A percentile compares a stretch with the other conserved stretches of the same genome.
phyloP scores from a whole-genome alignment of 2,329 filamentous ascomycete species.

The Pyrenophora tritici-repentis region DNA sequence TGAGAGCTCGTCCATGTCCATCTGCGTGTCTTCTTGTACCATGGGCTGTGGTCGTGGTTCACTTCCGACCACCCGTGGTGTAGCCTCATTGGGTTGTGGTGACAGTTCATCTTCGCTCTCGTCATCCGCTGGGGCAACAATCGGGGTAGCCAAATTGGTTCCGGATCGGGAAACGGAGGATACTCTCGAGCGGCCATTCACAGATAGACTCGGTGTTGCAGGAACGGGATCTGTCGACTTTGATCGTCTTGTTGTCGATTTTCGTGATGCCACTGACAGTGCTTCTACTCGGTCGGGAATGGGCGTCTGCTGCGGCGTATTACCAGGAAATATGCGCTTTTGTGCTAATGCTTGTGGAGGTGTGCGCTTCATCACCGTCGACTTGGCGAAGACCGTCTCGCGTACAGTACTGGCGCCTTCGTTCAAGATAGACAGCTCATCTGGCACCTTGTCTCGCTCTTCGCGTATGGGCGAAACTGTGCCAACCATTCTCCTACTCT shows the following conservation, averaged over 20 bases:
- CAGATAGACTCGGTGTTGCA: conserved; percentile 30
- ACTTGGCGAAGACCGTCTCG: conserved; percentile 13
- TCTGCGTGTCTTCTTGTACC: conserved; percentile 18
- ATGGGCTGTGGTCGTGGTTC: conserved; percentile 3
- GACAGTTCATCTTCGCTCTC: conserved; percentile 40
- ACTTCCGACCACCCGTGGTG: conserved; percentile 5
- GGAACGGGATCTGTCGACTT: conserved; percentile 30
- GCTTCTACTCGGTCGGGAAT: conserved; percentile 4
- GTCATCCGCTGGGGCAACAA: conserved; percentile 18
- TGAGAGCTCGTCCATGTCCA: conserved; percentile 28
- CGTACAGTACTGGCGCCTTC: conserved; percentile 23
- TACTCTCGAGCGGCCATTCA: conserved; percentile 15
- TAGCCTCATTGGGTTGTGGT: conserved; percentile 14
- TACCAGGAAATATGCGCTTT: conserved; percentile 6
- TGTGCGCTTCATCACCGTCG: conserved; percentile 16
- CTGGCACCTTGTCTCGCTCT: conserved; percentile 31
- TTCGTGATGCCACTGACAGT: conserved; percentile 18
- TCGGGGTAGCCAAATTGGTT: conserved; percentile 21
- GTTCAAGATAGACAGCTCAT: conserved; percentile 36
- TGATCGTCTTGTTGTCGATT: conserved; percentile 18
- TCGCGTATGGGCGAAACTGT: conserved; percentile 33
- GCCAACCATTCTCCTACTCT: conserved; percentile 31
- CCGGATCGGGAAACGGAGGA: conserved; percentile 19
- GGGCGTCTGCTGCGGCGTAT: conserved; percentile 14
- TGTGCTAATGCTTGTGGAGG: conserved; percentile 16